Percentiles rank a stretch among this genome's conserved stretches.
Conservation (phyloP, 495 filamentous ascomycete species). For the Penicillium herquei region DNA sequence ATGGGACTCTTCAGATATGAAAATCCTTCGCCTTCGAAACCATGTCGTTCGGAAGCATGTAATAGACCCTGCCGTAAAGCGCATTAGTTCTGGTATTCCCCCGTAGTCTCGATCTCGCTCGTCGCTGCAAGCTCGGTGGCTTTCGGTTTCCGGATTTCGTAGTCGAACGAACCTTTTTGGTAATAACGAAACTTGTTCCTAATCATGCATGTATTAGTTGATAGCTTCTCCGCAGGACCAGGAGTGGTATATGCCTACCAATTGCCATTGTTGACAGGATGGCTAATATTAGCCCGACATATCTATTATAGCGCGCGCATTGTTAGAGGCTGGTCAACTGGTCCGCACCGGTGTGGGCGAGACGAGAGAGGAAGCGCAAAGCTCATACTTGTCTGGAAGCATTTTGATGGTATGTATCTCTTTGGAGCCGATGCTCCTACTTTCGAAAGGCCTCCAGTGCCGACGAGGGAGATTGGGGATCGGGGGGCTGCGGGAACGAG, state of each 20-base stretch:
- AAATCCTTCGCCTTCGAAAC: conserved; percentile 96
- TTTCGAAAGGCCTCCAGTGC: conserved; percentile 39
- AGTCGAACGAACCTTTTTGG: conserved; percentile 70
- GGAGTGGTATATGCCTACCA: conserved; percentile 53
- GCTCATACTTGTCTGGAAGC: conserved; percentile 81
- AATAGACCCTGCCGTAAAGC: conserved; percentile 67
- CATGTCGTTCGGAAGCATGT: conserved; percentile 83
- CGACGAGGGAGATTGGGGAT: conserved; percentile 21
- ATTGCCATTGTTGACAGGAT: conserved; percentile 91
- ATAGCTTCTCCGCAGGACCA: not conserved
- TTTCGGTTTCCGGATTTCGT: not conserved
- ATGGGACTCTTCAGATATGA: conserved; percentile 86
- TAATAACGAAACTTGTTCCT: conserved; percentile 93
- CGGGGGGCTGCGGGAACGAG: conserved; percentile 14
- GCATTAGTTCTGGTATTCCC: conserved; percentile 15
- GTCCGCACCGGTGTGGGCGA: conserved; percentile 2
- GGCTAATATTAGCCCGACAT: conserved; percentile 85
- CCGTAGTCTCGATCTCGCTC: not conserved
- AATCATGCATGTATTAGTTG: conserved; percentile 20
- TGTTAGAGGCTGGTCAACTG: conserved; percentile 33
- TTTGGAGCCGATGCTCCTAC: conserved; percentile 47
- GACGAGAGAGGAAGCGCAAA: conserved; percentile 3
- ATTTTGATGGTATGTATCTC: conserved; percentile 48
- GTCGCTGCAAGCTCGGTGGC: not conserved
- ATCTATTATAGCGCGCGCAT: conserved; percentile 53